These are phyloP conservation scores for Starmerella bombicola DNA, from an alignment of 805 yeast species.

Conservation along the genomic window DNA sequence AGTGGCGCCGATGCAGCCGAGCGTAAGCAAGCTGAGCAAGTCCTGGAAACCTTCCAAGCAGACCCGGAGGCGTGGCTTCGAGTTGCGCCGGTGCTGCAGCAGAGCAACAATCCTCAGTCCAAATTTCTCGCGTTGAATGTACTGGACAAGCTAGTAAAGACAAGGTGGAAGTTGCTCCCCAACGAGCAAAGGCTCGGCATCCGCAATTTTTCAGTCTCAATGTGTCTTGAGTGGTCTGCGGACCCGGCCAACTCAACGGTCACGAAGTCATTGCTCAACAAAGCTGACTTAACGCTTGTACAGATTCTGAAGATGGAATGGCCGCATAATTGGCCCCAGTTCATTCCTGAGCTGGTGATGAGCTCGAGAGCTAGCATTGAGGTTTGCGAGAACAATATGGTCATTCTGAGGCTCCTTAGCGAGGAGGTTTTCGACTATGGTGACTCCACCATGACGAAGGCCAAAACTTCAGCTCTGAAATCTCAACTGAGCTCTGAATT, in stretches of 20 bases:
- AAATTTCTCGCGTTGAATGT: conserved; percentile 87
- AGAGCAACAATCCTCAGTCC: conserved; percentile 62
- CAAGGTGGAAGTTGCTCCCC: conserved; percentile 89
- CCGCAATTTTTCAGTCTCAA: conserved; percentile 82
- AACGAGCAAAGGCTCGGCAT: conserved; percentile 83
- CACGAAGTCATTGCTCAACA: conserved; percentile 76
- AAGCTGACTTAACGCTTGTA: conserved; percentile 86
- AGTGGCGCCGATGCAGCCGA: conserved; percentile 41
- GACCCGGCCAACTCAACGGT: conserved; percentile 57
- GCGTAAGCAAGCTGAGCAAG: conserved; percentile 31
- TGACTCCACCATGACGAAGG: conserved; percentile 95
- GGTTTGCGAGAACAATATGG: conserved; percentile 97
- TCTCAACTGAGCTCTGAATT: conserved; percentile 79
- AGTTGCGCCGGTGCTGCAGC: conserved; percentile 79
- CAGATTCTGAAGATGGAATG: conserved; percentile 94
- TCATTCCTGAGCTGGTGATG: conserved; percentile 81
- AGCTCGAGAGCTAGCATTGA: conserved; percentile 76
- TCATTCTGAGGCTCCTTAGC: conserved; percentile 69
- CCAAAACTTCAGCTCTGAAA: conserved; percentile 74
- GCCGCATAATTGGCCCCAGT: conserved; percentile 98
- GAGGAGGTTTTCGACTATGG: conserved; percentile 95
- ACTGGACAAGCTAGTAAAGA: conserved; percentile 75
- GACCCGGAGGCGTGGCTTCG: conserved; percentile 93
- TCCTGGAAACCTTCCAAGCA: conserved; percentile 55
- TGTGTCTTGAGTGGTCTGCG: conserved; percentile 85